phyloP scores from a whole-genome alignment of 2,329 filamentous ascomycete genomes.

The Clonostachys solani region DNA sequence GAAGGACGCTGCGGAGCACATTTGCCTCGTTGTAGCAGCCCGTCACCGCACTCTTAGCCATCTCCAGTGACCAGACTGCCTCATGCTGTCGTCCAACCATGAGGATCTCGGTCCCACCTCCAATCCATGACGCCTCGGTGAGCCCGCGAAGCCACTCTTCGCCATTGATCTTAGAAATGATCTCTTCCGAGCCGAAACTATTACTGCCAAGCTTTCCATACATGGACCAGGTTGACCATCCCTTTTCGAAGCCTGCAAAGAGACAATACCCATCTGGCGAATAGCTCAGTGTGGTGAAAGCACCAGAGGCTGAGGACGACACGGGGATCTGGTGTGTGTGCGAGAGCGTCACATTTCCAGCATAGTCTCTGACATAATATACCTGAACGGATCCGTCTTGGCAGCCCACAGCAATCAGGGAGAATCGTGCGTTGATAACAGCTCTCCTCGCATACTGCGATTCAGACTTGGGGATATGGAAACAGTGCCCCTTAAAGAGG shows the following conservation, averaged over 20 bases:
- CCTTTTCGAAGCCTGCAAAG: slow-evolving; percentile 87
- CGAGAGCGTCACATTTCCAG: slow-evolving; percentile 84
- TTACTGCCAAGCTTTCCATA: slow-evolving; percentile 87
- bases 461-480: slow-evolving; percentile 66
- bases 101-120: slow-evolving; percentile 81
- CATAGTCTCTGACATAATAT: slow-evolving; percentile 92
- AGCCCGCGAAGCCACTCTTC: slow-evolving; percentile 86
- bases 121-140: slow-evolving; percentile 77
- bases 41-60: slow-evolving; percentile 89
- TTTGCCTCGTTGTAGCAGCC: slow-evolving; percentile 91
- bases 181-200: slow-evolving; percentile 71
- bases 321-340: slow-evolving; percentile 71
- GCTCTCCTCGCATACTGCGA: slow-evolving; percentile 64
- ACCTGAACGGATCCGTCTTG: slow-evolving; percentile 74
- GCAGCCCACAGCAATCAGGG: slow-evolving; percentile 84
- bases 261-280: slow-evolving; percentile 96
- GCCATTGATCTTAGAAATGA: slow-evolving; percentile 60
- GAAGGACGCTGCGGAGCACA: slow-evolving; percentile 80
- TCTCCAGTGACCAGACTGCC: slow-evolving; percentile 82
- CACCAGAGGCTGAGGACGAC: slow-evolving; percentile 63
- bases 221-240: slow-evolving; percentile 96
- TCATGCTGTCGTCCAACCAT: slow-evolving; percentile 69
- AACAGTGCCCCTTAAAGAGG: slow-evolving; percentile 87
- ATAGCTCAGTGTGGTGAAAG: slow-evolving; percentile 72
- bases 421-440: slow-evolving; percentile 92